Evolutionary conservation across 225 moss, liverwort and hornwort species (phyloP).

Genomic region (Sphagnum tenellum): DNA sequence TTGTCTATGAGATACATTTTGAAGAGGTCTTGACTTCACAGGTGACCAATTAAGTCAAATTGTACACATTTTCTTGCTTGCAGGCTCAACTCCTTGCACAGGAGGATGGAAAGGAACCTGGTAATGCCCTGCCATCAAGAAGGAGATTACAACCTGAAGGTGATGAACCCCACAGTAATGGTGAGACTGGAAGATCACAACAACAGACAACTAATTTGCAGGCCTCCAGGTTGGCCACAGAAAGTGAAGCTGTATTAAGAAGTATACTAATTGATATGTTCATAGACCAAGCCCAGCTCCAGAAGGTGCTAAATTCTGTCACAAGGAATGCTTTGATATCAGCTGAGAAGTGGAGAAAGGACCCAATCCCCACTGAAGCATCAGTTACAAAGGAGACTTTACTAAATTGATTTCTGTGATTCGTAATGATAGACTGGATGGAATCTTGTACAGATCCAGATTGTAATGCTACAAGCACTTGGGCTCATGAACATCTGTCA

Average conservation of each 20-base stretch:
- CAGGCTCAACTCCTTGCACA: conserved; percentile 86
- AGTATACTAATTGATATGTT: conserved; percentile 68
- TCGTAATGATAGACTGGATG: too few species aligned
- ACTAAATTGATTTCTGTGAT: too few species aligned
- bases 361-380: background rate
- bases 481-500: too few species aligned
- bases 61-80: conserved; percentile 3
- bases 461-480: too few species aligned
- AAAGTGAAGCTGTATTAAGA: conserved; percentile 45
- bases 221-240: conserved; percentile 13
- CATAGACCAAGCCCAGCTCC: conserved; percentile 77
- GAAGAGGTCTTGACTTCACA: too few species aligned
- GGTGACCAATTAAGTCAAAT: too few species aligned
- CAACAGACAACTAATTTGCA: conserved; percentile 12
- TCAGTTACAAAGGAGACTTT: too few species aligned
- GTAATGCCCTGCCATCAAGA: conserved; percentile 22
- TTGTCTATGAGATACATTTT: too few species aligned
- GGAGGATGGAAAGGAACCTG: conserved; percentile 37
- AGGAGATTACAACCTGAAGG: conserved; percentile 32
- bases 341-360: conserved; percentile 18
- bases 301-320: conserved; percentile 61
- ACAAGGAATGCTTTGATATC: conserved; percentile 25
- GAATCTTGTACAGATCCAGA: too few species aligned
- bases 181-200: conserved; percentile 19
- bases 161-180: background rate